Evolutionary conservation across 1,284 basidiomycete species (phyloP), one percentile per base, ranked within the genome.

Genomic region (Xanthoconium separans): DNA sequence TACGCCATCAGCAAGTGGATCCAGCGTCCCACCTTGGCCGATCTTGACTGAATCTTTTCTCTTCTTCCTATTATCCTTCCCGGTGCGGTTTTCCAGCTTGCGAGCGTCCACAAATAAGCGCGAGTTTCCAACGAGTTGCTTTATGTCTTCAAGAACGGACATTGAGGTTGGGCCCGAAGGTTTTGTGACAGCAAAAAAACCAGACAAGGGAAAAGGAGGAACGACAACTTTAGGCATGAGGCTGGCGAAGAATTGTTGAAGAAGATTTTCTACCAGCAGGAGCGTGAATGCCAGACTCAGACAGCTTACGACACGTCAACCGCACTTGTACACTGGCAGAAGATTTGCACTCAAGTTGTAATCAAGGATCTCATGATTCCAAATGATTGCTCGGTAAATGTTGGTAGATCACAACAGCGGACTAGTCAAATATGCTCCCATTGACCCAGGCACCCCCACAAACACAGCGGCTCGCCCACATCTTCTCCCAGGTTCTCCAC

Each of bases 1-100:
- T 20, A 96, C 93, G 44, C 94, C 94, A 68, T 94, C 90, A n/a
- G 97, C 97, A 18, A 99, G 79, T 12, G 97, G 97, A 75, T 99
- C 97, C 44, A 99, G 77, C 4, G 97, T 99, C 16, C 95, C 95
- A 44, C 93, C 93, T 72, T 95, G 93, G 2, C 94, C 94, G 44
- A 95, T 81, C 72, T 96, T 96, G 49, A 93, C 66, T 6, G 64
- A 51, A 47, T 78, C 77, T 43, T 75, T 73, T 24, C 71, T 75
- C 51, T 71, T 73, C 57, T 73, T 80, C 48, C 69, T 73, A 52
- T 63, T 72, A 64, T 65, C 70, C 62, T 71, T 77, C 59, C 68
- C 73, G 68, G 65, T 66, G 59, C 69, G 66, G 57, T 73, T 76
- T 54, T 75, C 78, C 15, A 83, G 69, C 64, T 85, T 84, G 41